These are phyloP conservation scores for Volvariella volvacea DNA, from an alignment of 1,284 basidiomycete species.

Conservation along the genomic window DNA sequence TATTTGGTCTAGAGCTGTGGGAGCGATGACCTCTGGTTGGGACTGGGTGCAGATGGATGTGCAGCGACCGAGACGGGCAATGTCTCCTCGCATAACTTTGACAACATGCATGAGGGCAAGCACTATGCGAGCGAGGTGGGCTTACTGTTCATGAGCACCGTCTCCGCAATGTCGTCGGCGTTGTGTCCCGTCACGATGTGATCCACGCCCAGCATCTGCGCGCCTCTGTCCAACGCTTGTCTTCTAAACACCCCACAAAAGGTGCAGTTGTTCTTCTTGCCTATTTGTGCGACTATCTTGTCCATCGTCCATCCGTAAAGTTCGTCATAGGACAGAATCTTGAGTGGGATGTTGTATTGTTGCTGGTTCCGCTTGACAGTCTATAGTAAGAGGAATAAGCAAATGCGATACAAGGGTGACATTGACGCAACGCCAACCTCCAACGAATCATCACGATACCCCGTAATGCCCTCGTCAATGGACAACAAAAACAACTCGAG, in stretches of 20 bases:
- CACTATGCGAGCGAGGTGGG: constrained; percentile 9
- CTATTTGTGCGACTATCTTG: constrained; percentile 86
- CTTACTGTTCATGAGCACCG: constrained; percentile 96
- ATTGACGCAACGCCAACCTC: constrained; percentile 56
- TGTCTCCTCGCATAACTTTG: constrained; percentile 94
- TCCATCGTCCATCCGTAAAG: constrained; percentile 99
- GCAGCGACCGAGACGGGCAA: constrained; percentile 89
- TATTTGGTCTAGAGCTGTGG: too few relatives aligned
- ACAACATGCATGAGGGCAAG: not conserved
- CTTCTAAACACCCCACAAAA: constrained; percentile 98
- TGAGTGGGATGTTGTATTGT: constrained; percentile 93
- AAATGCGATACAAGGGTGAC: not conserved
- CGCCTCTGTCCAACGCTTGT: constrained; percentile 94
- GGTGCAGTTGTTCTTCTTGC: constrained; percentile 98
- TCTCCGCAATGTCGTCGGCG: constrained; percentile 98
- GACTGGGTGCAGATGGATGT: constrained; percentile 88
- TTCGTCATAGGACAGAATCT: constrained; percentile 93
- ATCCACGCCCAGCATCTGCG: constrained; percentile 83
- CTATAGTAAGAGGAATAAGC: constrained; percentile 37
- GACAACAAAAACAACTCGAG: constrained; percentile 90
- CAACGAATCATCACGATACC: constrained; percentile 95
- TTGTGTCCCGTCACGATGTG: constrained; percentile 99
- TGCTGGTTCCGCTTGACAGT: constrained; percentile 97
- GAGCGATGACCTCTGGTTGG: too few relatives aligned
- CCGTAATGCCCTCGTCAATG: constrained; percentile 98